Percentiles rank a stretch among this genome's conserved stretches.
Evolutionary conservation across 192 early-diverging fungal genomes (phyloP).

Genomic region (Umbelopsis vinacea): DNA sequence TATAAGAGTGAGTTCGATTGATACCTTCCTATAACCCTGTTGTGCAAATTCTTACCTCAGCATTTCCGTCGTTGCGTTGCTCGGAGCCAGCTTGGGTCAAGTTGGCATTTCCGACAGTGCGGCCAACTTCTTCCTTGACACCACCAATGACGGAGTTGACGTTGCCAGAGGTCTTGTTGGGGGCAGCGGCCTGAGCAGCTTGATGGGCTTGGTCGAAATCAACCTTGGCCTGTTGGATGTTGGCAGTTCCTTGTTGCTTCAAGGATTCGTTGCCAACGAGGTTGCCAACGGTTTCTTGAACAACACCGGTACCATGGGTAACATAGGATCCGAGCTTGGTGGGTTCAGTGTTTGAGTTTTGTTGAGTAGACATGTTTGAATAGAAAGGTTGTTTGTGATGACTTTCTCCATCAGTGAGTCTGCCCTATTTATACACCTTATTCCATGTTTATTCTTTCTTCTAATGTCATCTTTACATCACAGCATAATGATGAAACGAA

Average conservation of each 20-base stretch:
- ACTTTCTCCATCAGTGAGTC: background rate
- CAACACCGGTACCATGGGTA: constrained; percentile 40
- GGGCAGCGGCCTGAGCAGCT: constrained; percentile 1
- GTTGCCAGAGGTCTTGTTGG: constrained; percentile 17
- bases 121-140: constrained; percentile 25
- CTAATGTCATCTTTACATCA: constrained; percentile 22
- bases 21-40: no score
- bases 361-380: constrained; percentile 24
- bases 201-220: background rate
- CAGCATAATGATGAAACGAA: constrained; percentile 11
- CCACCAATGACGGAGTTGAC: constrained; percentile 6
- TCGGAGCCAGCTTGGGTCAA: constrained; percentile 21
- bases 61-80: constrained; percentile 23
- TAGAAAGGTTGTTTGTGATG: background rate
- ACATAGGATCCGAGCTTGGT: constrained; percentile 26
- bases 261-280: constrained; percentile 41
- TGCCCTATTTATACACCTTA: background rate
- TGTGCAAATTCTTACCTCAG: background rate
- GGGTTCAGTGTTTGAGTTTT: constrained; percentile 18
- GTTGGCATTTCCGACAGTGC: constrained; percentile 22
- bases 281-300: constrained; percentile 45
- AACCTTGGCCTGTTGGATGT: constrained; percentile 29
- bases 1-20: no score
- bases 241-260: constrained; percentile 39
- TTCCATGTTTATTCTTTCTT: background rate